phyloP scores from a whole-genome alignment of 805 yeast species.

The Teunomyces tritomae region DNA sequence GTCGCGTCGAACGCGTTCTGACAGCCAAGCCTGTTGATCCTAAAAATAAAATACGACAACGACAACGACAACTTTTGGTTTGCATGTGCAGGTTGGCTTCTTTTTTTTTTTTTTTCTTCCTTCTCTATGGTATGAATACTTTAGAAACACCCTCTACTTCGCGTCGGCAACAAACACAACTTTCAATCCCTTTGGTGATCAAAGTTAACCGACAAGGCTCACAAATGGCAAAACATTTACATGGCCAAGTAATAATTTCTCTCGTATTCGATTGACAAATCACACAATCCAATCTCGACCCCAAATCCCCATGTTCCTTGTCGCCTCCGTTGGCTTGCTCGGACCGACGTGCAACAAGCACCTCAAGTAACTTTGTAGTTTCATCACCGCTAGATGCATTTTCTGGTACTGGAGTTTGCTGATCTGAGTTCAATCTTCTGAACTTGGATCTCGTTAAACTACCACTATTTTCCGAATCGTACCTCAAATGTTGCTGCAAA shows the following conservation, averaged over 20 bases:
- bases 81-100: not conserved
- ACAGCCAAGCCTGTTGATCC: not conserved
- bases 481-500: constrained; percentile 26
- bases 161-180: constrained; percentile 83
- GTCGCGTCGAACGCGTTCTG: not conserved
- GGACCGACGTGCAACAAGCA: constrained; percentile 15
- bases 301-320: constrained; percentile 26
- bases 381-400: constrained; percentile 14
- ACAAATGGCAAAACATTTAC: constrained; percentile 85
- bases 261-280: constrained; percentile 76
- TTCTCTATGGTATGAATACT: constrained; percentile 51
- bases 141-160: constrained; percentile 66
- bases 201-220: constrained; percentile 76
- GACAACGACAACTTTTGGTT: not conserved
- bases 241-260: constrained; percentile 88
- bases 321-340: constrained; percentile 6
- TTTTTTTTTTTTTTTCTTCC: not conserved
- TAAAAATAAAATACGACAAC: not conserved
- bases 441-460: constrained; percentile 35
- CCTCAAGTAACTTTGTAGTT: constrained; percentile 18
- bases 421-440: constrained; percentile 5
- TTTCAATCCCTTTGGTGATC: constrained; percentile 67
- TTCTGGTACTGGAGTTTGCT: not conserved
- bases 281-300: constrained; percentile 56
- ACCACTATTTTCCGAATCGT: constrained; percentile 14